phyloP scores from a whole-genome alignment of 1,284 basidiomycete genomes.

The Fomitiporia mediterranea region DNA sequence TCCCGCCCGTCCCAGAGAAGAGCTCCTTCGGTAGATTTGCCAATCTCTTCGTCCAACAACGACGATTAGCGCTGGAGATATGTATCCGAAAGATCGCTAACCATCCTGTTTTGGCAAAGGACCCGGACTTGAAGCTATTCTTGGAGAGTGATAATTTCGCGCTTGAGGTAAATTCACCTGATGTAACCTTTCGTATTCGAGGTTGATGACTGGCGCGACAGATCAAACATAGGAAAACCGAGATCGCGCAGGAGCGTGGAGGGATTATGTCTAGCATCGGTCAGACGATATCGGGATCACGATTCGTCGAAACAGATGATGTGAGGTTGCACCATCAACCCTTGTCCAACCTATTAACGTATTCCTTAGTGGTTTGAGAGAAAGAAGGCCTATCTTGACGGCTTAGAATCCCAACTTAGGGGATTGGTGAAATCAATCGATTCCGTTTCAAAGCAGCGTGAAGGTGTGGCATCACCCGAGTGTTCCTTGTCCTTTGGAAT shows the following conservation, averaged over 20 bases:
- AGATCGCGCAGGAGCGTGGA: constrained; percentile 67
- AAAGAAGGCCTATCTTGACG: constrained; percentile 82
- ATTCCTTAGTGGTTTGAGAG: constrained; percentile 82
- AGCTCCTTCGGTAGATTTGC: constrained; percentile 89
- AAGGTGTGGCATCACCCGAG: constrained; percentile 41
- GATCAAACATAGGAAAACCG: constrained; percentile 85
- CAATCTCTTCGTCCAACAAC: constrained; percentile 81
- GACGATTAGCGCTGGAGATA: constrained; percentile 80
- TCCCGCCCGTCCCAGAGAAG: constrained; percentile 96
- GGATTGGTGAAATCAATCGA: constrained; percentile 85
- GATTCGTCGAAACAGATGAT: constrained; percentile 92
- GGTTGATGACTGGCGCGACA: constrained; percentile 29
- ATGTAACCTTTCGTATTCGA: not conserved
- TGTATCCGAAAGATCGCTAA: constrained; percentile 86
- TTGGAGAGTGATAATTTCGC: constrained; percentile 84
- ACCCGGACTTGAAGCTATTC: constrained; percentile 82
- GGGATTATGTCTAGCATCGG: constrained; percentile 79
- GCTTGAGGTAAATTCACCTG: constrained; percentile 56
- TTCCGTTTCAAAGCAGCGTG: constrained; percentile 72
- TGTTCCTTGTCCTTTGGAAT: not conserved
- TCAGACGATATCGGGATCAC: constrained; percentile 73
- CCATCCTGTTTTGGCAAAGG: constrained; percentile 82
- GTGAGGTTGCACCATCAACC: constrained; percentile 35
- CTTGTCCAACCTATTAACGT: not conserved
- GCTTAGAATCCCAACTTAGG: constrained; percentile 85